These are phyloP conservation scores for Stephania japonica DNA, from an alignment of 164 flowering plant species.

Conservation along the genomic window DNA sequence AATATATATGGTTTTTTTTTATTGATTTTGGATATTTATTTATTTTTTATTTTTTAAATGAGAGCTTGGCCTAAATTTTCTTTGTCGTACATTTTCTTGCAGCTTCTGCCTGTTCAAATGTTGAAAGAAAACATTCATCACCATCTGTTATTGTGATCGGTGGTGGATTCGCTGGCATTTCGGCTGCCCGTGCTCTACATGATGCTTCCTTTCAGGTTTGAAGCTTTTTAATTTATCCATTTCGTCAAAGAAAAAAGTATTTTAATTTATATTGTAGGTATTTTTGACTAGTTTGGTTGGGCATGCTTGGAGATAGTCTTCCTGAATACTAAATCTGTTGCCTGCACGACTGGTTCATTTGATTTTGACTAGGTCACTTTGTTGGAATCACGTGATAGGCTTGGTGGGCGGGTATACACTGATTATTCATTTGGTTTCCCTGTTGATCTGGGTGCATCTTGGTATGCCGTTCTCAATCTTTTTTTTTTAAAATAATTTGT, in stretches of 20 bases:
- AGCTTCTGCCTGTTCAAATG: conserved; percentile 45
- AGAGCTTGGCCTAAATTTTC: neutral
- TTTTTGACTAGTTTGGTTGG: neutral
- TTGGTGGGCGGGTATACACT: conserved; percentile 83
- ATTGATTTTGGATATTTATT: too few relatives aligned
- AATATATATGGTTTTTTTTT: too few relatives aligned
- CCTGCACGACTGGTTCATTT: conserved; percentile 1
- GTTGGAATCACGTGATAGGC: conserved; percentile 77
- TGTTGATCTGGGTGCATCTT: conserved; percentile 89
- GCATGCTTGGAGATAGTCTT: neutral
- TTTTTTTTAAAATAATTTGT: neutral
- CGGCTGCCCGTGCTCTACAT: conserved; percentile 84
- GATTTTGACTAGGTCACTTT: conserved; percentile 49
- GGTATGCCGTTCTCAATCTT: conserved; percentile 31
- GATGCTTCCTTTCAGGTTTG: conserved; percentile 85
- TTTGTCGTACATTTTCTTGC: conserved; percentile 9
- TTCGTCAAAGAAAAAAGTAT: neutral
- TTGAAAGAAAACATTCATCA: conserved; percentile 32
- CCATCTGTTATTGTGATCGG: conserved; percentile 88
- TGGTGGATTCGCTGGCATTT: conserved; percentile 76
- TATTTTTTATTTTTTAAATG: too few relatives aligned
- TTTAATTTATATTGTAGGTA: neutral
- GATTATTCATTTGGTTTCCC: conserved; percentile 90
- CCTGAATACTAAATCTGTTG: neutral
- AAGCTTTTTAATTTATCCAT: neutral